Evolutionary conservation across 352 stramenopile species (phyloP), one percentile per base, ranked within the genome.

Genomic region (Globisporangium ultimum): DNA sequence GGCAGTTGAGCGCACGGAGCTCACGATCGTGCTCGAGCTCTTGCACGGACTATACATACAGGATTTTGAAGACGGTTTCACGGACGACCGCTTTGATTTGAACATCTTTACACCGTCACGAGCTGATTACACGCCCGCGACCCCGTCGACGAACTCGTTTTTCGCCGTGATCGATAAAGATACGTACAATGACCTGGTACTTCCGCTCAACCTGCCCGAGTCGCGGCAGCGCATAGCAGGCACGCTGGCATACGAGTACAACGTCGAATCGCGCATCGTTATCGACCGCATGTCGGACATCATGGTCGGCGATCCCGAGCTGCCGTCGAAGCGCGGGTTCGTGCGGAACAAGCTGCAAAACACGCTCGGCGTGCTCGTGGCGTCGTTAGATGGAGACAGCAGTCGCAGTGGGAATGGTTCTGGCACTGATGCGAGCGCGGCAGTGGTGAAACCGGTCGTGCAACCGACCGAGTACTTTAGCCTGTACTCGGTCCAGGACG

Each of bases 151-250:
- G 6, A 85, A 88, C 59, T 71, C 71, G 3, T 91, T 96, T 64
- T 75, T 98, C 17, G 71, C 90, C 14, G 66, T 98, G 14, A 70
- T 98, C 36, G 63, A 95, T 17, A 69, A 90, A 66, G 59, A 69
- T 14, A 81, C 80, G 41, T 96, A 97, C 62, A 71, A 80, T 14
- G 61, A 70, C 10, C 66, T 98, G 20, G 93, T 97, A 74, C 68
- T 98, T 28, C 96, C 96, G 18, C 77, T 98, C 0, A 99, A 99
- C 71, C 70, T 99, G 32, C 96, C 96, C 2, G 80, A 92, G 51
- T 71, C 83, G 4, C 66, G 58, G 13, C 72, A 79, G 18, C 74
- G 81, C 2, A 64, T 94, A 2, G 51, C 68, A 1, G 82, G 80
- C 9, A 84, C 72, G 1, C 60, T 80, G 17, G 79, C 57, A 0